These are phyloP conservation scores for Huntiella savannae DNA, from an alignment of 2,329 filamentous ascomycete species.

Conservation along the genomic window DNA sequence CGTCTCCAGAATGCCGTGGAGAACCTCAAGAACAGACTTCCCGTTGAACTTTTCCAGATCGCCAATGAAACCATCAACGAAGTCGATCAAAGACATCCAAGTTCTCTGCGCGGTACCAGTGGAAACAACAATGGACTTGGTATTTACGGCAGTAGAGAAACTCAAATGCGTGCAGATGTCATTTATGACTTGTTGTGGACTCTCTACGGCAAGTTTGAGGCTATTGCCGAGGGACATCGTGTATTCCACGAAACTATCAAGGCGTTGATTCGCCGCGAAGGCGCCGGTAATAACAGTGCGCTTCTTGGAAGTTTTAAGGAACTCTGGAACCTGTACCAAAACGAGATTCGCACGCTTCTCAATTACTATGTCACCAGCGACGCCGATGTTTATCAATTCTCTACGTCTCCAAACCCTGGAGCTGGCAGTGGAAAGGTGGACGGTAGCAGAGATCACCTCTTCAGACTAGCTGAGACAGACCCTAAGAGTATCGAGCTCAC, in stretches of 20 bases:
- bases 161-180: slow-evolving; percentile 61
- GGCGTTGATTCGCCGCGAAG: slow-evolving; percentile 68
- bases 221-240: slow-evolving; percentile 87
- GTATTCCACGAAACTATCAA: slow-evolving; percentile 84
- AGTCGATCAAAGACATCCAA: slow-evolving; percentile 83
- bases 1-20: slow-evolving; percentile 73
- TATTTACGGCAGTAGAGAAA: slow-evolving; percentile 49
- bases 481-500: slow-evolving; percentile 60
- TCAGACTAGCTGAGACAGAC: slow-evolving; percentile 73
- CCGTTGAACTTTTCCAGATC: slow-evolving; percentile 81
- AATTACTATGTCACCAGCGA: slow-evolving; percentile 95
- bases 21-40: slow-evolving; percentile 76
- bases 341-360: slow-evolving; percentile 82
- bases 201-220: slow-evolving; percentile 89
- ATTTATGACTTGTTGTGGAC: slow-evolving; percentile 85
- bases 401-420: slow-evolving; percentile 33
- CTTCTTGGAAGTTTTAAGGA: slow-evolving; percentile 85
- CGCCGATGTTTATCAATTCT: slow-evolving; percentile 50
- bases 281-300: slow-evolving; percentile 39
- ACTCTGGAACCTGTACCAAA: slow-evolving; percentile 94
- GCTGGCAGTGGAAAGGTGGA: slow-evolving; percentile 19
- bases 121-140: slow-evolving; percentile 36
- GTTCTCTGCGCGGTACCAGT: slow-evolving; percentile 43
- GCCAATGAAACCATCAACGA: slow-evolving; percentile 92
- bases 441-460: slow-evolving; percentile 46